phyloP scores from a whole-genome alignment of 2,329 filamentous ascomycete species.

The Leptographium procerum region DNA sequence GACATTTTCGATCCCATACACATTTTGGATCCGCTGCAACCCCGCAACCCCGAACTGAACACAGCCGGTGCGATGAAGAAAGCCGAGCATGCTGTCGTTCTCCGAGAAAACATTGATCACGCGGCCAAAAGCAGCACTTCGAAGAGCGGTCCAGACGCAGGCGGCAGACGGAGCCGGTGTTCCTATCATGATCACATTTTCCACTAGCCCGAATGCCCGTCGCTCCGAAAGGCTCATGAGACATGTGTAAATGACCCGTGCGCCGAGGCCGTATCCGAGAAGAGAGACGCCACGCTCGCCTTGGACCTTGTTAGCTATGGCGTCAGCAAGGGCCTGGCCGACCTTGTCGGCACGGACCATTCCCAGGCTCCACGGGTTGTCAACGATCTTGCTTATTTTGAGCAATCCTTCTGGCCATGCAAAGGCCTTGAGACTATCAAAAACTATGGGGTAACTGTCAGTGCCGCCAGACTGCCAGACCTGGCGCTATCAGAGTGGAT shows the following conservation, averaged over 20 bases:
- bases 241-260: conserved; percentile 74
- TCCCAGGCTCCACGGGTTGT: conserved; percentile 70
- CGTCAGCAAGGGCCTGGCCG: conserved; percentile 63
- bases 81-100: conserved; percentile 78
- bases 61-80: conserved; percentile 74
- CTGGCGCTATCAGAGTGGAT: background rate
- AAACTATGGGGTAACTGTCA: background rate
- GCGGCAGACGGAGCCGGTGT: conserved; percentile 63
- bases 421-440: conserved; percentile 5
- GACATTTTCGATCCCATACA: conserved; percentile 56
- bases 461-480: background rate
- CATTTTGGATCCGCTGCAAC: conserved; percentile 59
- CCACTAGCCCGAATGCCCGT: conserved; percentile 73
- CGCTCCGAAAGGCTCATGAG: conserved; percentile 69
- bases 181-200: conserved; percentile 77
- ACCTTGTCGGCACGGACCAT: conserved; percentile 67
- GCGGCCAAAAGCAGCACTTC: conserved; percentile 67
- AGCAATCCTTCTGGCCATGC: conserved; percentile 50
- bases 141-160: conserved; percentile 64
- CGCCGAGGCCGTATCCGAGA: conserved; percentile 72
- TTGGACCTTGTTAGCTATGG: conserved; percentile 69
- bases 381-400: conserved; percentile 62
- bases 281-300: conserved; percentile 73
- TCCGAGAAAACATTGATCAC: conserved; percentile 86
- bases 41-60: conserved; percentile 78